Conservation (phyloP, 768 basidiomycete genomes). For the Termitomyces sp. region DNA sequence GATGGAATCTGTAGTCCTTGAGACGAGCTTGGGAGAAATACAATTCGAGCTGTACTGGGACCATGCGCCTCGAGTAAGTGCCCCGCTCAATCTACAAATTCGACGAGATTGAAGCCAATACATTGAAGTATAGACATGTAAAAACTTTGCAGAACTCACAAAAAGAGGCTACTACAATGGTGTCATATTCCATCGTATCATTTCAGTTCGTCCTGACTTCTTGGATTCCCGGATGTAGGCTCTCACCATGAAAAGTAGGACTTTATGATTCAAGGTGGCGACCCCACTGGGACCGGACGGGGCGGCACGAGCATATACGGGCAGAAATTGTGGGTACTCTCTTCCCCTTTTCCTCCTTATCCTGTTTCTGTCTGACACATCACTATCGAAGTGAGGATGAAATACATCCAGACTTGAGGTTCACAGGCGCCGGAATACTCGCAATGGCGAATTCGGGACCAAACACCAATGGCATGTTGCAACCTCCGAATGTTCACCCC, state of each 20-base stretch:
- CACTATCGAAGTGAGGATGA: conserved; percentile 69
- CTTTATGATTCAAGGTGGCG: conserved; percentile 96
- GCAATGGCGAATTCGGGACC: conserved; percentile 98
- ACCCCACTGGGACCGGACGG: conserved; percentile 92
- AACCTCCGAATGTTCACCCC: conserved; percentile 47
- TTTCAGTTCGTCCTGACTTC: conserved; percentile 51
- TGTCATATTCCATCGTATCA: conserved; percentile 86
- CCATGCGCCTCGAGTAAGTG: conserved; percentile 72
- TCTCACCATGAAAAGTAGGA: conserved; percentile 43
- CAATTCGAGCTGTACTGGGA: conserved; percentile 91
- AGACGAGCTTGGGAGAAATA: conserved; percentile 83
- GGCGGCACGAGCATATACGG: conserved; percentile 90
- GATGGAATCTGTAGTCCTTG: conserved; percentile 62
- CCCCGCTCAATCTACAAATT: conserved; percentile 9
- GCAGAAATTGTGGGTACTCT: conserved; percentile 66
- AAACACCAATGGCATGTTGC: conserved; percentile 69
- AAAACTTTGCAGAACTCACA: conserved; percentile 91
- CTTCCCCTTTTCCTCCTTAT: not conserved
- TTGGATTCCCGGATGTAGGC: not conserved
- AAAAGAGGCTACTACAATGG: conserved; percentile 91
- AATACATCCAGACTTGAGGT: conserved; percentile 83
- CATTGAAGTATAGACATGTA: conserved; percentile 64
- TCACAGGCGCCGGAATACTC: conserved; percentile 94
- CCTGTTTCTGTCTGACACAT: conserved; percentile 1
- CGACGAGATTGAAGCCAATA: conserved; percentile 14